Evolutionary conservation across 1,139 yeast genomes (phyloP).

Genomic region (Pichia sp.): DNA sequence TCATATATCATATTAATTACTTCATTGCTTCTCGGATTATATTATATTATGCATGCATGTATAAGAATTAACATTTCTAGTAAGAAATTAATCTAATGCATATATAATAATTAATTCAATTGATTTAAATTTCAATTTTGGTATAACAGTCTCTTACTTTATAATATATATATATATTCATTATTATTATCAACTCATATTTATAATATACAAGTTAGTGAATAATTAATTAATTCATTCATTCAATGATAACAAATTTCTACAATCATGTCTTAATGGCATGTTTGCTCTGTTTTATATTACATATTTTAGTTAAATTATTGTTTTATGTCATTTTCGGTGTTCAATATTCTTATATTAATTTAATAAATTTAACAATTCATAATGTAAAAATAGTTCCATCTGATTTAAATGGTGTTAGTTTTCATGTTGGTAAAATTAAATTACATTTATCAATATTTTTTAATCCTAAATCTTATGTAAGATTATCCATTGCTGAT

Average conservation of each 20-base stretch:
- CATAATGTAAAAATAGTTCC: slow-evolving; percentile 1
- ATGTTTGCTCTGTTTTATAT: not conserved
- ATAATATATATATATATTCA: too few relatives aligned
- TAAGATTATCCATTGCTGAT: not conserved
- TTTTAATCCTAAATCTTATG: not conserved
- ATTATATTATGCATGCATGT: too few relatives aligned
- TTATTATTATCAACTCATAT: too few relatives aligned
- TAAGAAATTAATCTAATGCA: too few relatives aligned
- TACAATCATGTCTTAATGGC: not conserved
- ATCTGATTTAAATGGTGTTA: not conserved
- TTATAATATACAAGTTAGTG: too few relatives aligned
- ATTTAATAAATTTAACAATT: slow-evolving; percentile 11
- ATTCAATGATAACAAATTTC: not conserved
- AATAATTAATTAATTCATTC: too few relatives aligned
- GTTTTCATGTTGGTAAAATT: slow-evolving; percentile 1
- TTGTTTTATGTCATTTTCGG: slow-evolving; percentile 8
- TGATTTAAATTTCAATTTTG: too few relatives aligned
- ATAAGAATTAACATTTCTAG: too few relatives aligned
- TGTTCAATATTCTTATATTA: slow-evolving; percentile 5
- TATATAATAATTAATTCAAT: too few relatives aligned
- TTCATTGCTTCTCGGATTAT: too few relatives aligned
- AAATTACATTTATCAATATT: slow-evolving; percentile 13
- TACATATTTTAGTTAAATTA: slow-evolving; percentile 2
- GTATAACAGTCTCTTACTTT: too few relatives aligned
- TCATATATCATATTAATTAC: too few relatives aligned